Conservation (phyloP, 176 grass and related monocot genomes). For the Cymbopogon citratus region DNA sequence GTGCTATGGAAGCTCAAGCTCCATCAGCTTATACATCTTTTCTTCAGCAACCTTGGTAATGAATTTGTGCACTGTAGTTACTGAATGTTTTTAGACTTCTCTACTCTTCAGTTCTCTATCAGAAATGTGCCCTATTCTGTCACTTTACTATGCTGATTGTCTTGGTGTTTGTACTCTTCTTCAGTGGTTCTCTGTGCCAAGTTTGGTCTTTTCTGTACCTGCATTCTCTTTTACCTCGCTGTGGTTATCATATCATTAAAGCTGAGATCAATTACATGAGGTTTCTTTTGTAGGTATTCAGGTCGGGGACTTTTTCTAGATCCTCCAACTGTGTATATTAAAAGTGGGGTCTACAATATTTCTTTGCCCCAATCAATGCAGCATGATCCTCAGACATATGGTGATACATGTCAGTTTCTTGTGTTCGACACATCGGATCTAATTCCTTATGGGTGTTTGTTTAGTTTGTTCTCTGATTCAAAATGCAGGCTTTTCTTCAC, state of each 20-base stretch:
- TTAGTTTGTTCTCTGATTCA: slow-evolving; percentile 23
- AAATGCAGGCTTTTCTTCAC: slow-evolving; percentile 63
- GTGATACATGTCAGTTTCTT: slow-evolving; percentile 53
- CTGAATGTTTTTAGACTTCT: neutral
- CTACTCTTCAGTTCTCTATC: neutral
- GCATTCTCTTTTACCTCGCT: neutral
- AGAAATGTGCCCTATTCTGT: neutral
- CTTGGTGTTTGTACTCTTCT: neutral
- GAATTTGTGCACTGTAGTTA: slow-evolving; percentile 17
- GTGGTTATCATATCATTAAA: neutral
- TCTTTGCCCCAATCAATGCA: slow-evolving; percentile 51
- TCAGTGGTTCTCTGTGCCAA: neutral
- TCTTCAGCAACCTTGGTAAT: slow-evolving; percentile 91
- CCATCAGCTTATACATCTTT: slow-evolving; percentile 90
- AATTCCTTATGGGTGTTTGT: slow-evolving; percentile 10
- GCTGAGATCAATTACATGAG: slow-evolving; percentile 8
- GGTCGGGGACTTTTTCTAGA: slow-evolving; percentile 85
- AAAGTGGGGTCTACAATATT: slow-evolving; percentile 53
- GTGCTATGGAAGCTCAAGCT: slow-evolving; percentile 98
- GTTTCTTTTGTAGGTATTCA: slow-evolving; percentile 60
- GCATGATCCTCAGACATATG: slow-evolving; percentile 31
- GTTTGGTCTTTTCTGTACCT: neutral
- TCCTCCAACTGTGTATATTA: slow-evolving; percentile 65
- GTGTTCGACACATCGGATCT: slow-evolving; percentile 26
- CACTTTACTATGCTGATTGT: neutral